Base-by-base conservation (phyloP, 495 filamentous ascomycete species). In the Jackrogersella minutella region DNA sequence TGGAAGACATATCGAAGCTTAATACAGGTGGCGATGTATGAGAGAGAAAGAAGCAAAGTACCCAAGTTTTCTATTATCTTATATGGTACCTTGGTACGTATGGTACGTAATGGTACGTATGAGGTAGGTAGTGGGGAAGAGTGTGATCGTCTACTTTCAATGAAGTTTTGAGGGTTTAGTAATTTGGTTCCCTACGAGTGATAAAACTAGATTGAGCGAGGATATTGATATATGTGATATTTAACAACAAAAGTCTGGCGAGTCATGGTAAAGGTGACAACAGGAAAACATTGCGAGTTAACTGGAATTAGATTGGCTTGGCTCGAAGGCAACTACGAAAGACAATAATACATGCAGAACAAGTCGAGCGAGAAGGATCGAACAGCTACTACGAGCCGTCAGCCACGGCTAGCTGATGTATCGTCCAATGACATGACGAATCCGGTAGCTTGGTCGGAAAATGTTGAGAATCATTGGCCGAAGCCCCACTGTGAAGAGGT, bases 1-100 rank as follows among this genome's bases (percentile, higher is more conserved):
- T 78, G 11, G 81, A 73, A 24, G 79, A 74, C 77, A 80, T 82
- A 7, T 47, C 46, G 33, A 17, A 9, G 17, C 24, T 31, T 43
- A 37, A 17, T 36, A 34, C 37, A 39, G 46, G 43, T 36, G 40
- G 31, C 34, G 62, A 53, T 43, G 49, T 31, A 34, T 39, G 31
- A 5, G 33, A 5, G 33, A 41, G 33, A 37, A 62, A 26, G 31
- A 37, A 40, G n/a, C 14, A 31, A 26, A 44, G 34, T 52, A 59
- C 19, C 14, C 16, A 49, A 3, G 16, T 19, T 30, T 30, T 30
- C 26, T 30, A 21, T 21, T 41, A 54, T 41, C 11, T 26, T 10
- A 37, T 19, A n/a, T n/a, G n/a, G 47, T 26, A 24, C 24, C 13
- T n/a, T n/a, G n/a, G n/a, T n/a, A n/a, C n/a, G n/a, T n/a, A n/a